These are phyloP conservation scores for Letharia columbiana DNA, from an alignment of 495 filamentous ascomycete genomes.

Conservation along the genomic window DNA sequence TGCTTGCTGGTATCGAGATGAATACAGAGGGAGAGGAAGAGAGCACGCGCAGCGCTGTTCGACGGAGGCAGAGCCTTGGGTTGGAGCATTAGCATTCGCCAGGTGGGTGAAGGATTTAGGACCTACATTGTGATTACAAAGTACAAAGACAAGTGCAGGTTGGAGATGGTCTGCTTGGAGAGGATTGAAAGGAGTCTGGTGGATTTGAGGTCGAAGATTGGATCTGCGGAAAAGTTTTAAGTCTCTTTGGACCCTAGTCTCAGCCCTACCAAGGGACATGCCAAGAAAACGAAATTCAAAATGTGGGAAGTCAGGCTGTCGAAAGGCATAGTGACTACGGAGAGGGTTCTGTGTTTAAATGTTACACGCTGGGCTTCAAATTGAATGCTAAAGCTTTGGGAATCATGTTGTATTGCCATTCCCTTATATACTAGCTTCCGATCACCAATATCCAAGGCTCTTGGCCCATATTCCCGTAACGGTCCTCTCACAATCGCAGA, in stretches of 20 bases:
- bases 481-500: slow-evolving; percentile 26
- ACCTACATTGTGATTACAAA: slow-evolving; percentile 12
- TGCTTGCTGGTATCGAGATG: slow-evolving; percentile 34
- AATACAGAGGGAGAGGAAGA: slow-evolving; percentile 43
- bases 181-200: not conserved
- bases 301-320: no score
- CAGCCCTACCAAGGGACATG: not conserved
- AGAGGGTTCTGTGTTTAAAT: not conserved
- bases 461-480: no score
- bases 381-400: not conserved
- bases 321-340: not conserved
- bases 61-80: slow-evolving; percentile 34
- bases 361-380: no score
- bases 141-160: not conserved
- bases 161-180: not conserved
- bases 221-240: slow-evolving; percentile 13
- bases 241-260: not conserved
- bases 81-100: slow-evolving; percentile 7
- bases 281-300: not conserved
- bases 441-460: not conserved
- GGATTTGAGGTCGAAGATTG: slow-evolving; percentile 5
- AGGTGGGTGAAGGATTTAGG: not conserved
- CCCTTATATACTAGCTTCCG: not conserved
- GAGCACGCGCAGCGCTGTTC: slow-evolving; percentile 39
- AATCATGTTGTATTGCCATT: not conserved